Base-by-base conservation (phyloP, 768 basidiomycete genomes). In the Galerina marginata region DNA sequence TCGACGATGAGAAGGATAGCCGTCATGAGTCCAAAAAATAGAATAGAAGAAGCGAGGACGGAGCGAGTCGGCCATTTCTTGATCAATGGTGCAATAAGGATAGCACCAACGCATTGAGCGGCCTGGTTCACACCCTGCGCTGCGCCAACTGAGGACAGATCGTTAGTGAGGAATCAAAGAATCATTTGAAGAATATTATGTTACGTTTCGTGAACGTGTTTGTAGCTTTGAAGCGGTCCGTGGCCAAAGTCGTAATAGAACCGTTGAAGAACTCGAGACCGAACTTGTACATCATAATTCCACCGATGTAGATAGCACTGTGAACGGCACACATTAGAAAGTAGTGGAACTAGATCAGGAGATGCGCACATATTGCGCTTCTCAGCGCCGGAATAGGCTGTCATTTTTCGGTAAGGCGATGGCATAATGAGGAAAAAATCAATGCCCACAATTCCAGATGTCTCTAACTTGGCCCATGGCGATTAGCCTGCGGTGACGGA, bases 231-330 rank as follows among this genome's bases (percentile, higher is more conserved):
- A 75, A 75, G 45, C 74, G 66, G 62, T 75, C 73, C n/a, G 71
- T 72, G 29, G 73, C 74, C 0, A 74, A 60, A 33, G 74, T 73
- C 4, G 68, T 70, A 44, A 75, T 74, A 9, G 73, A 74, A 10
- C 74, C 74, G 39, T 75, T 75, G 64, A 74, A 75, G 60, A 74
- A 74, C 57, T 75, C 74, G 15, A 75, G 65, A 20, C 72, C 72
- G 47, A 74, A 64, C 55, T 74, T 75, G 59, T 74, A 73, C 59
- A 66, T 65, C 71, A 73, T 74, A 42, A 73, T 73, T 9, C 74
- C 74, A 7, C 45, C 67, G 55, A 75, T 69, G 53, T 75, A 75
- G 49, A 75, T 62, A 39, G 58, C 47, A 43, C 46, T 53, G 14
- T 0, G 23, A 42, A 50, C 7, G 16, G 43, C 20, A 42, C 25